Conservation (phyloP, 2,329 filamentous ascomycete genomes). For the Ophiostoma montium region DNA sequence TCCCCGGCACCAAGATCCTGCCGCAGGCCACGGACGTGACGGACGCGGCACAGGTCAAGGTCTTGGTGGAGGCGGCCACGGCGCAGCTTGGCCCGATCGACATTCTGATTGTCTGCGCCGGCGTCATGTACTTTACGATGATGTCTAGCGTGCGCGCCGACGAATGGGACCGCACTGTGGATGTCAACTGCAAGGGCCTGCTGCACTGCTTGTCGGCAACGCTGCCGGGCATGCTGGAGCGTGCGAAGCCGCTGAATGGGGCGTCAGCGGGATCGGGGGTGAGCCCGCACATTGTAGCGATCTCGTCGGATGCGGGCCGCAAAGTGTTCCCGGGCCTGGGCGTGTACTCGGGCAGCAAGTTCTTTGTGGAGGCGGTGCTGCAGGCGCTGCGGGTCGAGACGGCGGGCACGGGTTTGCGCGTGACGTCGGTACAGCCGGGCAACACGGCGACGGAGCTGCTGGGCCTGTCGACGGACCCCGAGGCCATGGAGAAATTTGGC, state of each 20-base stretch:
- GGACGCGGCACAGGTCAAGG: slow-evolving; percentile 48
- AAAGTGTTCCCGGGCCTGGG: slow-evolving; percentile 72
- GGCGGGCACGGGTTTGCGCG: slow-evolving; percentile 55
- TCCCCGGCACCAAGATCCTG: slow-evolving; percentile 48
- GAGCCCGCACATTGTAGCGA: slow-evolving; percentile 53
- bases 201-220: slow-evolving; percentile 56
- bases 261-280: neutral
- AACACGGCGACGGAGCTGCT: slow-evolving; percentile 63
- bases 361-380: slow-evolving; percentile 74
- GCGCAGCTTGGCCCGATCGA: slow-evolving; percentile 58
- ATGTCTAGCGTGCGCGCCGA: slow-evolving; percentile 63
- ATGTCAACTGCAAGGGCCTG: slow-evolving; percentile 77
- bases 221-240: slow-evolving; percentile 57
- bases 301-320: slow-evolving; percentile 68
- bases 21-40: slow-evolving; percentile 62
- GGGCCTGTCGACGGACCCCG: slow-evolving; percentile 58
- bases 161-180: slow-evolving; percentile 70
- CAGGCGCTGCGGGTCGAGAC: slow-evolving; percentile 64
- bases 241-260: slow-evolving; percentile 27
- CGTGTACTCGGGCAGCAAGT: slow-evolving; percentile 72
- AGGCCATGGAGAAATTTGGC: slow-evolving; percentile 67
- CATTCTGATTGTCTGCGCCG: slow-evolving; percentile 66
- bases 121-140: slow-evolving; percentile 83
- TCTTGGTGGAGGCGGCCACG: slow-evolving; percentile 43
- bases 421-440: slow-evolving; percentile 64